Conservation (phyloP, 495 filamentous ascomycete genomes). For the Penicillium fimorum region DNA sequence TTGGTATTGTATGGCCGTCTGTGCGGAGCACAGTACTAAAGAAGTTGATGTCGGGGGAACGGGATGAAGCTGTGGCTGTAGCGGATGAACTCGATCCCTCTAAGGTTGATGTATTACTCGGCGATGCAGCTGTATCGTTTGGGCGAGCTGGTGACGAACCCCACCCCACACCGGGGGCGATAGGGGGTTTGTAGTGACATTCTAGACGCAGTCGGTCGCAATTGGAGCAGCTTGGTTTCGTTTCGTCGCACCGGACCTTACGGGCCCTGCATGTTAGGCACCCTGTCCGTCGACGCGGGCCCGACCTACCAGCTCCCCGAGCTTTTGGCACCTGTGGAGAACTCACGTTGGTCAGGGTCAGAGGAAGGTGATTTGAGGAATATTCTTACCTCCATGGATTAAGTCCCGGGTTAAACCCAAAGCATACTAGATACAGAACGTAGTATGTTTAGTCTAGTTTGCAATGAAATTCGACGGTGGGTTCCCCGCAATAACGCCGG, state of each 20-base stretch:
- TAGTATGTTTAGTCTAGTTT: too few relatives aligned
- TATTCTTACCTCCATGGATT: conserved; percentile 24
- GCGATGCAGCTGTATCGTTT: background rate
- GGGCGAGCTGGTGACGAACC: conserved; percentile 4
- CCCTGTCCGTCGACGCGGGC: conserved; percentile 44
- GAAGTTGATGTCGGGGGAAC: conserved; percentile 31
- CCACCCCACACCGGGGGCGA: conserved; percentile 11
- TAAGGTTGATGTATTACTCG: background rate
- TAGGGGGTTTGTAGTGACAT: conserved; percentile 35
- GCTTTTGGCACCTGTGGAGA: conserved; percentile 43
- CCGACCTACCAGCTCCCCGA: conserved; percentile 40
- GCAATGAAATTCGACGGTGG: background rate
- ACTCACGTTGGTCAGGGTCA: conserved; percentile 19
- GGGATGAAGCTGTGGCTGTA: conserved; percentile 8
- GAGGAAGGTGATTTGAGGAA: background rate
- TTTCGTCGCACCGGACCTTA: conserved; percentile 48
- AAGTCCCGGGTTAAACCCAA: background rate
- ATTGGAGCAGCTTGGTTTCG: conserved; percentile 40
- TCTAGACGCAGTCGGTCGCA: conserved; percentile 39
- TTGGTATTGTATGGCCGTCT: conserved; percentile 24
- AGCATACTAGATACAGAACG: background rate
- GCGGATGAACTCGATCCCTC: conserved; percentile 3
- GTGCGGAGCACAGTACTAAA: conserved; percentile 35
- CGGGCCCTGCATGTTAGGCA: conserved; percentile 47
- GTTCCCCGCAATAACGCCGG: conserved; percentile 30